Evolutionary conservation across 345 rosid species (phyloP), one percentile per base, ranked within the genome.

Genomic region (Kernera saxatilis): DNA sequence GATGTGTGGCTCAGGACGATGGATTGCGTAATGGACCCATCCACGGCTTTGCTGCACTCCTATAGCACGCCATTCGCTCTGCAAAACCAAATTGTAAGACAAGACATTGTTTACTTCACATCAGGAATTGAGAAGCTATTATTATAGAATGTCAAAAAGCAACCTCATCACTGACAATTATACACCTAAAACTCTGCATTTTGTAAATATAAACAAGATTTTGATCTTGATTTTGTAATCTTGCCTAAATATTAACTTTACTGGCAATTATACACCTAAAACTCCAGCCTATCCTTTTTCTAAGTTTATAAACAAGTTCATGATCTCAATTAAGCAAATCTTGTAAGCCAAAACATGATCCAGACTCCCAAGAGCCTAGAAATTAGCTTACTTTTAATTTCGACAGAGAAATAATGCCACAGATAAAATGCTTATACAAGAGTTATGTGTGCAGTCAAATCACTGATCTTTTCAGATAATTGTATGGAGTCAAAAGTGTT

Each of bases 41-140:
- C 97, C 97, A 2, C 97, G 89, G 80, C 99, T 94, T 83, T 89
- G 98, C 69, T 91, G 98, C 5, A 91, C 99, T 67, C 99, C 99
- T 4, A 91, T 86, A 0, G 92, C 98, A 10, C 98, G 85, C 99
- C 99, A 94, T 48, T 94, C 99, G 14, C 79, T 86, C 98, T 94
- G 44, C 67, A 76, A 49, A 64, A 32, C 15, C 3, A 69, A 2
- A 25, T 54, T n/a, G 59, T n/a, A 33, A 19, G 5, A 13, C 30
- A 64, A 32, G 0, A 30, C 6, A 26, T 17, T 14, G 35, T 23
- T 22, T 8, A 3, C 6, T 15, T 18, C 10, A 21, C 2, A 30
- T 18, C 15, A 29, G 3, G 29, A 45, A 63, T 6, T 15, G 18
- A 14, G 23, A 49, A 64, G 18, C 45, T 26, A n/a, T n/a, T n/a